These are phyloP conservation scores for Trichoderma koningiopsis DNA, from an alignment of 2,329 filamentous ascomycete species.

Conservation along the genomic window DNA sequence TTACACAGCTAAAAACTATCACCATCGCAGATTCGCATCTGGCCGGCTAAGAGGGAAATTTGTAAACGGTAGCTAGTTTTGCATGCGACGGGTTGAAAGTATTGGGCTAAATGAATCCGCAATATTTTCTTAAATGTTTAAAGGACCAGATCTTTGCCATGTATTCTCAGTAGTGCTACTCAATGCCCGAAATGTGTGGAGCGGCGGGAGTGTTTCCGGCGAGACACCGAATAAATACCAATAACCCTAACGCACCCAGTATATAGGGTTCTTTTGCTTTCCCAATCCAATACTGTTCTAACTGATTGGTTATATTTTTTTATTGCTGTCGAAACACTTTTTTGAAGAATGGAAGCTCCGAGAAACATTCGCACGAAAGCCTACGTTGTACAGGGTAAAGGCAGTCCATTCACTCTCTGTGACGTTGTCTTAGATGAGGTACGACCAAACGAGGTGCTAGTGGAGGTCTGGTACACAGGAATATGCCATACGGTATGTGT, in stretches of 20 bases:
- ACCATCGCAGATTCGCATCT: background rate
- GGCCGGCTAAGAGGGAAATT: background rate
- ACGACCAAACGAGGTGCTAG: background rate
- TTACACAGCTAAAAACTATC: background rate
- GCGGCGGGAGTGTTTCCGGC: background rate
- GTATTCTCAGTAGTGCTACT: no score
- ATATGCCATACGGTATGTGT: background rate
- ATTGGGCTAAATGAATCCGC: no score
- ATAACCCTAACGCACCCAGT: background rate
- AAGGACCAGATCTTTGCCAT: background rate
- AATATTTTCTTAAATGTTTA: no score
- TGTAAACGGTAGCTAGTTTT: background rate
- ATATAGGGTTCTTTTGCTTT: background rate
- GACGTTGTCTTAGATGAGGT: background rate
- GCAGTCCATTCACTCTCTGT: background rate
- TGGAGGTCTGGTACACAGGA: background rate
- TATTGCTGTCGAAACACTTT: no score
- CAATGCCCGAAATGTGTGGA: background rate
- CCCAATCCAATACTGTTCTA: background rate
- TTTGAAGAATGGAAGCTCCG: background rate
- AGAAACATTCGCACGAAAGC: background rate
- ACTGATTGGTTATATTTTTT: background rate
- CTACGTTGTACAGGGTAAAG: background rate
- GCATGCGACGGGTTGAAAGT: background rate
- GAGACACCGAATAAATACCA: no score